Conservation (phyloP, 129 eudicot genomes). For the Helianthus tuberosus region DNA sequence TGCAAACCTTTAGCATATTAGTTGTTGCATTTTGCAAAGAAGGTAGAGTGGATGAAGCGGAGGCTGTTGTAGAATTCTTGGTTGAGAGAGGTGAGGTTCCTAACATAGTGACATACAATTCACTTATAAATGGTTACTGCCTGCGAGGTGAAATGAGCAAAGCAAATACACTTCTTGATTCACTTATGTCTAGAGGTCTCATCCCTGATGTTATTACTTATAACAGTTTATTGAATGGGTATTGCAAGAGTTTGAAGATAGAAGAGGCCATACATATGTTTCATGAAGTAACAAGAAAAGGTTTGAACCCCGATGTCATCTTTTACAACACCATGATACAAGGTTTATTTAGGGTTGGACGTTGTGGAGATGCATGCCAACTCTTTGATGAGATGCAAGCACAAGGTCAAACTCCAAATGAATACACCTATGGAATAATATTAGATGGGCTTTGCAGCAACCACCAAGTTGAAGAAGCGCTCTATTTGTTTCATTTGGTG, state of each 20-base stretch:
- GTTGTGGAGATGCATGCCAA: background rate
- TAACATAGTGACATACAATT: background rate
- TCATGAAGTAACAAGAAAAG: background rate
- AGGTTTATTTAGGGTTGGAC: background rate
- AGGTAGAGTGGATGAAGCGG: background rate
- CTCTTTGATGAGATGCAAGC: conserved; percentile 5
- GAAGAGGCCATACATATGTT: background rate
- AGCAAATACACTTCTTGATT: background rate
- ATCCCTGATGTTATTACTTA: background rate
- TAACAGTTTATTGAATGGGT: background rate
- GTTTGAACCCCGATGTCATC: background rate
- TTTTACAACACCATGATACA: background rate
- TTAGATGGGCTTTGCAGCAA: conserved; percentile 12
- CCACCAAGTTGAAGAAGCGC: background rate
- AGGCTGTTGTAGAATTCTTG: background rate
- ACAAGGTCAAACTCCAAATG: background rate
- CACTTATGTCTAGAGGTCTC: background rate
- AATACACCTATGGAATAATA: background rate
- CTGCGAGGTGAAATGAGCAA: background rate
- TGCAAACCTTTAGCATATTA: background rate
- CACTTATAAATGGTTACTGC: background rate
- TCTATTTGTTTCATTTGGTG: background rate
- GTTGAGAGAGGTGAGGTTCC: background rate
- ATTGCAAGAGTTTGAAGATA: background rate
- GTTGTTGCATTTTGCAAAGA: conserved; percentile 4